Base-by-base conservation (phyloP, 2,329 filamentous ascomycete genomes). In the Ophiostoma ips region DNA sequence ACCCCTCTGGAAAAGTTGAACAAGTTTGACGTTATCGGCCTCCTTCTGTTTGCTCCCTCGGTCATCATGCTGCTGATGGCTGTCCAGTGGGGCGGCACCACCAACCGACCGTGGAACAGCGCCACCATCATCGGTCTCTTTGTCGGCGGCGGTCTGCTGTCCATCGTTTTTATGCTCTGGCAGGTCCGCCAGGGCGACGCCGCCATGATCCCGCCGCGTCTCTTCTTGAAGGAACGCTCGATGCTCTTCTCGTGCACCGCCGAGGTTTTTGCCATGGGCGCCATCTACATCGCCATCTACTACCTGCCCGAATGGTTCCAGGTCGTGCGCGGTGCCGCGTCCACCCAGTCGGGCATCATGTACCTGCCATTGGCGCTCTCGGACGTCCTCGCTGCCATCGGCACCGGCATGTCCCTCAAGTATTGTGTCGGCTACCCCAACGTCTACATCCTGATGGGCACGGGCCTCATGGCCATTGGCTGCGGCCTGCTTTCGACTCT, bases 401-500 rank as follows among this genome's bases (percentile, higher is more conserved):
- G 61, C 5, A 63, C 63, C 9, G 69, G 68, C 31, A 58, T 59
- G 4, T n/a, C n/a, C n/a, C 49, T 65, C 9, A 59, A 67, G 6
- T 58, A 61, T 2, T 61, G 57, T n/a, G 56, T 66, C 19, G 68
- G 68, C 11, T 68, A 67, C 55, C 70, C 53, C 36, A 48, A 31
- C 9, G 49, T 51, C 2, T 55, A 48, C 10, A 3, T 53, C 11
- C 31, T 55, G 10, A 31, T 63, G n/a, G 46, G 55, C 43, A 10
- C 40, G 33, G 52, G 56, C 61, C 18, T 55, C 3, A 10, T 18
- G 4, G 16, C 48, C 30, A 24, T 49, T 7, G 54, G 41, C 15
- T 12, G 58, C 62, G 76, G 75, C 15, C 66, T 79, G 47, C 63
- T 80, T 51, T 73, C 72, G 2, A 77, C 73, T 0, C 66, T 77